Evolutionary conservation across 441 rosid genomes (phyloP).

Genomic region (Adansonia grandidieri): DNA sequence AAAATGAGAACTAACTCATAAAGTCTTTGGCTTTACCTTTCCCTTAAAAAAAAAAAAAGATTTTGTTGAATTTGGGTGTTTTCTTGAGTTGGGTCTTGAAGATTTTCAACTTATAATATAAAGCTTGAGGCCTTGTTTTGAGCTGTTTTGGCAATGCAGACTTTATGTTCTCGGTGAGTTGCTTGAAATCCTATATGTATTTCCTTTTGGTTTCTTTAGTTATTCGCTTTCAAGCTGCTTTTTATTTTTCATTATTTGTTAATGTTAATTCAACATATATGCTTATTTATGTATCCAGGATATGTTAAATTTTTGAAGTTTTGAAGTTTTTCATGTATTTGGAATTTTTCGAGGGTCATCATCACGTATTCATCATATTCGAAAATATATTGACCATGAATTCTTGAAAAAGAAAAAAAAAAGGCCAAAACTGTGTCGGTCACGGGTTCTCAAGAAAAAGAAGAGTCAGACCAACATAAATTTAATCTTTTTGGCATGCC

Average conservation of each 20-base stretch:
- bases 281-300: no score
- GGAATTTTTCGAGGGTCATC: no score
- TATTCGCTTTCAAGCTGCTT: not conserved
- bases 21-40: constrained; percentile 38
- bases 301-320: no score
- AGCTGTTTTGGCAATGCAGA: constrained; percentile 48
- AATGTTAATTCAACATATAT: not conserved
- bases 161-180: constrained; percentile 49
- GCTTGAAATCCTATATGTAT: not conserved
- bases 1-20: constrained; percentile 23
- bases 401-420: no score
- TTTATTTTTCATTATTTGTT: not conserved
- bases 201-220: not conserved
- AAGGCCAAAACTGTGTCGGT: no score
- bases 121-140: constrained; percentile 31
- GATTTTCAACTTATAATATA: constrained; percentile 16
- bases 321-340: no score
- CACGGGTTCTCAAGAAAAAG: no score
- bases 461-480: no score
- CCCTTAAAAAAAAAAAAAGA: not conserved
- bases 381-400: no score
- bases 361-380: no score
- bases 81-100: constrained; percentile 37
- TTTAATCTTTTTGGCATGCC: not conserved
- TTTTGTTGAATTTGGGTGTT: constrained; percentile 40